A percentile compares a stretch with the other conserved stretches of the same genome.
phyloP scores from a whole-genome alignment of 2,329 filamentous ascomycete genomes.

The Neofusicoccum sp. region DNA sequence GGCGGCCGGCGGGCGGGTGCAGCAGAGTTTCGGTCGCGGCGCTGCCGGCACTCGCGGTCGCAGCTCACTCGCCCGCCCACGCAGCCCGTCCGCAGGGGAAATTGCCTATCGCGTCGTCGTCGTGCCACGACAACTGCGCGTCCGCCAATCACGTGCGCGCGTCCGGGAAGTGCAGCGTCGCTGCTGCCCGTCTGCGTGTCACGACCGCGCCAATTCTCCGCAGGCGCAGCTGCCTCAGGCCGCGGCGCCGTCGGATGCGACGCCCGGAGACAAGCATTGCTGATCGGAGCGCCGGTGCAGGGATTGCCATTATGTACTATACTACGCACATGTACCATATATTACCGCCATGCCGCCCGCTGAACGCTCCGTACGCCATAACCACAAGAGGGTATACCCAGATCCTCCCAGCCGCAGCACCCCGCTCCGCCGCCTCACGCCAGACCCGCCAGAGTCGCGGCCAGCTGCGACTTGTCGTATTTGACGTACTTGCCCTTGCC shows the following conservation, averaged over 20 bases:
- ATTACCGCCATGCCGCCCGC: not conserved
- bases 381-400: conserved; percentile 17
- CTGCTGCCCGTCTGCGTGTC: conserved; percentile 6
- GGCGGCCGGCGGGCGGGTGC: not conserved
- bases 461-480: conserved; percentile 84
- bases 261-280: conserved; percentile 11
- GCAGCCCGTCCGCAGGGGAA: conserved; percentile 15
- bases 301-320: not conserved
- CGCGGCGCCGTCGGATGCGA: not conserved
- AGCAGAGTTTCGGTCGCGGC: conserved; percentile 1
- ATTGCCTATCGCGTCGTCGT: conserved; percentile 9
- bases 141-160: conserved; percentile 15
- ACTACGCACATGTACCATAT: not conserved
- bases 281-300: not conserved
- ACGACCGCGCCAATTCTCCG: conserved; percentile 1
- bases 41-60: conserved; percentile 11
- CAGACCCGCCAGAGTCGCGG: conserved; percentile 56
- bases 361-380: conserved; percentile 13
- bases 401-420: conserved; percentile 20
- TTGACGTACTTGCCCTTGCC: conserved; percentile 98
- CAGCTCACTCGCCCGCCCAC: conserved; percentile 8
- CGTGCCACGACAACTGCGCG: conserved; percentile 15
- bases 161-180: not conserved
- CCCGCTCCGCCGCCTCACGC: conserved; percentile 28
- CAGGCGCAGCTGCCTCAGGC: not conserved